Percentiles rank a stretch among this genome's conserved stretches.
These are phyloP conservation scores for Kluyveromyces nonfermentans DNA, from an alignment of 805 yeast genomes.

Conservation along the genomic window DNA sequence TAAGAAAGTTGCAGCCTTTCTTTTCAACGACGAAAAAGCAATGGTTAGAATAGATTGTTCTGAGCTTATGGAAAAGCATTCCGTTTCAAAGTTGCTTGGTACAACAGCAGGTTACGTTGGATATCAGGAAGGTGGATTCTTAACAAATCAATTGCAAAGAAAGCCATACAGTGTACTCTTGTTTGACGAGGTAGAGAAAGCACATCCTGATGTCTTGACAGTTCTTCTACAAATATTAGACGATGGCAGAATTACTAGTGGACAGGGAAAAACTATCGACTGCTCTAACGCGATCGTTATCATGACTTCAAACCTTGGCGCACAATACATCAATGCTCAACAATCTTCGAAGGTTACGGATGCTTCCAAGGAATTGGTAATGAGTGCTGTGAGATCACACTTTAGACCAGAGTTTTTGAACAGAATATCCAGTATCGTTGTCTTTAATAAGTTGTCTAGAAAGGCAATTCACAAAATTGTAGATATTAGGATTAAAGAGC, in stretches of 20 bases:
- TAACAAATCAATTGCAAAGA: constrained; percentile 84
- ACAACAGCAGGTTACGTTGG: constrained; percentile 98
- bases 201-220: constrained; percentile 95
- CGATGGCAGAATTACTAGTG: constrained; percentile 92
- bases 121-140: constrained; percentile 93
- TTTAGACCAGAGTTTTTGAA: constrained; percentile 97
- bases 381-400: constrained; percentile 76
- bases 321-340: constrained; percentile 71
- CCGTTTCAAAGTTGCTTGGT: constrained; percentile 89
- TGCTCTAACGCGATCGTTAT: constrained; percentile 88
- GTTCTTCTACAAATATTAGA: constrained; percentile 86
- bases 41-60: constrained; percentile 98
- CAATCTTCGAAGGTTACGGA: constrained; percentile 55
- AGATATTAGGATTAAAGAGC: constrained; percentile 71
- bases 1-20: constrained; percentile 90
- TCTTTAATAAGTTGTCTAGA: constrained; percentile 86
- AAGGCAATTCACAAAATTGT: constrained; percentile 91
- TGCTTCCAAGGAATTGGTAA: constrained; percentile 65
- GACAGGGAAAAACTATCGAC: constrained; percentile 88
- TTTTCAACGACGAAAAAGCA: constrained; percentile 92
- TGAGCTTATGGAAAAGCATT: constrained; percentile 89
- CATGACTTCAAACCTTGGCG: constrained; percentile 97
- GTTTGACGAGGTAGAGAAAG: constrained; percentile 97
- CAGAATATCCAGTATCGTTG: constrained; percentile 87
- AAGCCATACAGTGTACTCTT: constrained; percentile 93